phyloP scores from a whole-genome alignment of 163 green algal species.

The Volvox carteri region DNA sequence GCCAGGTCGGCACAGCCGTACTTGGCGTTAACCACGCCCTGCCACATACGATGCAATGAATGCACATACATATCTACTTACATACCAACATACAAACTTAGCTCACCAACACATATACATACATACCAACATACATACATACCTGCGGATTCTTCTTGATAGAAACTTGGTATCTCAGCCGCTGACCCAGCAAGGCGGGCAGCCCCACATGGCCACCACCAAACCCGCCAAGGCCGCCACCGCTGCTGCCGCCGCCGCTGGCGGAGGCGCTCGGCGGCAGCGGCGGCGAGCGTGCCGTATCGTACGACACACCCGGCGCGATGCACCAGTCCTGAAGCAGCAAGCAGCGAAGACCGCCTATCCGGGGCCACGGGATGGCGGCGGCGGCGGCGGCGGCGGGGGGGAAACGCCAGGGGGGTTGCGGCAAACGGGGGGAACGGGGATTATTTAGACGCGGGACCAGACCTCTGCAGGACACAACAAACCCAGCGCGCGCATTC shows the following conservation, averaged over 20 bases:
- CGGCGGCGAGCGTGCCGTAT: constrained; percentile 25
- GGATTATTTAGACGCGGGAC: too few relatives aligned
- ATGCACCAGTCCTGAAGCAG: constrained; percentile 48
- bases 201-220: neutral
- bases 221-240: neutral
- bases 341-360: constrained; percentile 48
- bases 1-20: too few relatives aligned
- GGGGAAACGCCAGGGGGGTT: too few relatives aligned
- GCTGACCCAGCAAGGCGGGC: constrained; percentile 12
- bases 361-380: too few relatives aligned
- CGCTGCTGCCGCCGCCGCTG: neutral
- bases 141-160: constrained; percentile 57
- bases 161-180: constrained; percentile 34
- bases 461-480: too few relatives aligned
- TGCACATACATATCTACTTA: neutral
- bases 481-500: too few relatives aligned
- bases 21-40: too few relatives aligned
- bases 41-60: too few relatives aligned
- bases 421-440: too few relatives aligned
- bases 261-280: neutral
- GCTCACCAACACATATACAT: neutral
- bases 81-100: neutral
- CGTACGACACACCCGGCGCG: constrained; percentile 41
- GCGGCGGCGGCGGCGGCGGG: too few relatives aligned
- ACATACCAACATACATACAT: neutral